Evolutionary conservation across 495 filamentous ascomycete species (phyloP), one percentile per base, ranked within the genome.

Genomic region (Filosporella fistucella): DNA sequence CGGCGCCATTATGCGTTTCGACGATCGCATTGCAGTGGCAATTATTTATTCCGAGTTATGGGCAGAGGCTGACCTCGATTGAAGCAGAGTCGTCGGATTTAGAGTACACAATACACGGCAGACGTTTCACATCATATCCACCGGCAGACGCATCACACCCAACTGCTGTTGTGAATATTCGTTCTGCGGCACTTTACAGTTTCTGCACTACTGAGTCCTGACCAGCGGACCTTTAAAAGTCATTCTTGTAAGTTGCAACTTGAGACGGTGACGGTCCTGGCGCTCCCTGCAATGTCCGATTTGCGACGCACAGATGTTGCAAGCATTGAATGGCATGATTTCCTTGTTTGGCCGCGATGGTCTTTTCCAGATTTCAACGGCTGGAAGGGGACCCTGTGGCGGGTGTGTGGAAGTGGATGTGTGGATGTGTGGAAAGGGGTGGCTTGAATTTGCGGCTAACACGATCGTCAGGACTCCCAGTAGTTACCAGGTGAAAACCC

Each of bases 231-330:
- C 9, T 34, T 17, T n/a, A 10, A 29, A 20, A 41, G 37, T 26
- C 13, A 6, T 49, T 32, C 42, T 16, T 12, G 11, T 46, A 28
- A 46, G 45, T 47, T 24, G 41, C 32, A 16, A 42, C 47, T 55
- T 47, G 47, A 42, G 47, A 50, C 52, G 32, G 33, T 18, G 21
- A 26, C 12, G 11, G 26, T 21, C 30, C 38, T 18, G n/a, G 37
- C 36, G 11, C 30, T 43, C 54, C 54, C 44, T 51, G 52, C 36
- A 23, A 28, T 39, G 16, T n/a, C n/a, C 33, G 45, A 44, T 22
- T 32, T 49, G 45, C 39, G 22, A 38, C 40, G 54, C 48, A 56
- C 48, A 40, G 48, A 52, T 56, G 48, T 47, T 51, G 44, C 54
- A 50, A 36, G 47, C 47, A 52, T 47, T 25, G 48, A 47, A 51